Conservation (phyloP, 2,329 filamentous ascomycete species). For the Sclerotinia nivalis region DNA sequence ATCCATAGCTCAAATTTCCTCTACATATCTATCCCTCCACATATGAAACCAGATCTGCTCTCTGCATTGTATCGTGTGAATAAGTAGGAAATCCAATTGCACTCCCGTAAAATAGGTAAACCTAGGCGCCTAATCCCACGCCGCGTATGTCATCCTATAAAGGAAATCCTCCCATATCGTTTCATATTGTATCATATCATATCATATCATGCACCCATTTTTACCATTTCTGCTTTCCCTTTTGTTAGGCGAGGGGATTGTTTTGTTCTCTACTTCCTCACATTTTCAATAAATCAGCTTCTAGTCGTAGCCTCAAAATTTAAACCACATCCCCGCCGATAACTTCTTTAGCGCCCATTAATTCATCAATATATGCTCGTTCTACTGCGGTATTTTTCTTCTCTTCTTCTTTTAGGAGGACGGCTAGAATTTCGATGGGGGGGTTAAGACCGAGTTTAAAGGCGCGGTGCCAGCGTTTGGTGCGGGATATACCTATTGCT, state of each 20-base stretch:
- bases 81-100: not conserved
- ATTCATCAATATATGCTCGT: slow-evolving; percentile 72
- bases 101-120: not conserved
- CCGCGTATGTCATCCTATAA: not conserved
- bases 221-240: not conserved
- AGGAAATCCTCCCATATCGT: not conserved
- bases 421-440: slow-evolving; percentile 85
- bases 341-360: slow-evolving; percentile 52
- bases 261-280: not conserved
- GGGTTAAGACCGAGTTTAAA: slow-evolving; percentile 80
- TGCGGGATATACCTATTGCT: slow-evolving; percentile 78
- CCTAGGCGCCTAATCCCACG: too few relatives aligned
- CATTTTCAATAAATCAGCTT: not conserved
- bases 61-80: not conserved
- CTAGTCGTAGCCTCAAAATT: not conserved
- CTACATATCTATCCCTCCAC: slow-evolving; percentile 9
- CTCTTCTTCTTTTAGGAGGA: slow-evolving; percentile 72
- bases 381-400: slow-evolving; percentile 56
- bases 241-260: too few relatives aligned
- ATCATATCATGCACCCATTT: not conserved
- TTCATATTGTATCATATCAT: not conserved
- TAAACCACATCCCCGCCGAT: slow-evolving; percentile 25
- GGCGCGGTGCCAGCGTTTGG: slow-evolving; percentile 86
- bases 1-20: not conserved
- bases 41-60: not conserved